Conservation (phyloP, 2,329 filamentous ascomycete species). For the Pseudopyricularia cyperi region DNA sequence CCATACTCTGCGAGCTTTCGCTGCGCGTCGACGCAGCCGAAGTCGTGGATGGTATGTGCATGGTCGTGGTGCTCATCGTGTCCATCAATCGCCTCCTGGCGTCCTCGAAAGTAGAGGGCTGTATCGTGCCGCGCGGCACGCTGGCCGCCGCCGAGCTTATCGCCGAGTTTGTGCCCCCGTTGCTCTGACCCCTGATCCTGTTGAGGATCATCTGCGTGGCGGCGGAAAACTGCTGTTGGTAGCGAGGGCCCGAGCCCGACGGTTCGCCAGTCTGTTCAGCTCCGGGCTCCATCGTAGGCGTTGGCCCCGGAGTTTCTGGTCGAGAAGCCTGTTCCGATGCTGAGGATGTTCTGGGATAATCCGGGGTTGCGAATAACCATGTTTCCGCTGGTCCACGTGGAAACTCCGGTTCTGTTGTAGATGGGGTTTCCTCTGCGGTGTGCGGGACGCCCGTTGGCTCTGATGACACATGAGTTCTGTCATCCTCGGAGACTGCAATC, state of each 20-base stretch:
- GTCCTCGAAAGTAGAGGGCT: slow-evolving; percentile 22
- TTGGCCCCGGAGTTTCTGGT: neutral
- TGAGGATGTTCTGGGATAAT: neutral
- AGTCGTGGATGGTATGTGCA: slow-evolving; percentile 18
- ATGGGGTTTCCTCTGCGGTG: neutral
- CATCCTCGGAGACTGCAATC: neutral
- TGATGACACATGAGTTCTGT: neutral
- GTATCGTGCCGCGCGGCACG: slow-evolving; percentile 13
- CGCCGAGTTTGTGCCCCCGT: slow-evolving; percentile 19
- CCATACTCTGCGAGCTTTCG: neutral
- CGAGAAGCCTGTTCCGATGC: neutral
- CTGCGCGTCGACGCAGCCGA: slow-evolving; percentile 2
- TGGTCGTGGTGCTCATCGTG: slow-evolving; percentile 24
- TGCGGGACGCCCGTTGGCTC: neutral
- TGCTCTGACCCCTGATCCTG: slow-evolving; percentile 19
- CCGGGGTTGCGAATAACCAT: neutral
- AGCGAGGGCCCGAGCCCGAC: slow-evolving; percentile 6
- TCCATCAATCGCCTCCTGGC: slow-evolving; percentile 24
- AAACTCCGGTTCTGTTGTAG: neutral
- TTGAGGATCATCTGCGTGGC: slow-evolving; percentile 27
- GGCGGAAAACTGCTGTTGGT: slow-evolving; percentile 17
- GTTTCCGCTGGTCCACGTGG: neutral
- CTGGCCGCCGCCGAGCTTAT: slow-evolving; percentile 17
- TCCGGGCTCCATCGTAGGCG: neutral
- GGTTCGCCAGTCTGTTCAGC: neutral